A percentile compares a stretch with the other conserved stretches of the same genome.
Evolutionary conservation across 169 alveolate genomes (phyloP).

Genomic region (Plasmodium yoelii): DNA sequence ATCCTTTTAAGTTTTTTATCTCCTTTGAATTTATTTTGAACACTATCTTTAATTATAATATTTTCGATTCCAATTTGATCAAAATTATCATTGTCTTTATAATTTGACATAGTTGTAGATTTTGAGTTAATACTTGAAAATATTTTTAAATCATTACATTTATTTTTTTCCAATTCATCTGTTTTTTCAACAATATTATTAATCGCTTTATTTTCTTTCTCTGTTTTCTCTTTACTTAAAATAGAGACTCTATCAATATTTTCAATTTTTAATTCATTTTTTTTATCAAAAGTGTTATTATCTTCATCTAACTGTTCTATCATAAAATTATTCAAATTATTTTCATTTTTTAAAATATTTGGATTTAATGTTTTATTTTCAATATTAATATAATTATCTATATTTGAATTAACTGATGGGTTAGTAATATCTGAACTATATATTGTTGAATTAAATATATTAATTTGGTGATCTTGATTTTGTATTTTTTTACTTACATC

Average conservation of each 20-base stretch:
- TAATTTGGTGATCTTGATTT: no score
- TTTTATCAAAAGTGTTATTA: no score
- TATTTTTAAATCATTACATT: slow-evolving; percentile 14
- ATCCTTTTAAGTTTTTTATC: background rate
- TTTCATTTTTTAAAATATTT: no score
- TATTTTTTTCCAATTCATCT: background rate
- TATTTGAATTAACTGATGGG: no score
- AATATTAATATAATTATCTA: no score
- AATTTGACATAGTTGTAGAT: slow-evolving; percentile 43
- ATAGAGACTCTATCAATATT: background rate
- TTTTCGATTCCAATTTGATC: background rate
- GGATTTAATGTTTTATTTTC: no score
- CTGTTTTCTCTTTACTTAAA: no score
- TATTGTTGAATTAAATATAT: no score
- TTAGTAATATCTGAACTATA: no score
- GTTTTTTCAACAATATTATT: background rate
- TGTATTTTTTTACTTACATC: no score
- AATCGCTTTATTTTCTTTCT: background rate
- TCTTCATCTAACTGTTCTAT: no score
- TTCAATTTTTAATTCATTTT: background rate
- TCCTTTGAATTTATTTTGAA: background rate
- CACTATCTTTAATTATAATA: background rate
- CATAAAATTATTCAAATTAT: no score
- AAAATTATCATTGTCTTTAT: slow-evolving; percentile 13
- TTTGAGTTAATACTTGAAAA: slow-evolving; percentile 43